A percentile compares a stretch with the other conserved stretches of the same genome.
Conservation (phyloP, 495 filamentous ascomycete species). For the Cercophora sp. region DNA sequence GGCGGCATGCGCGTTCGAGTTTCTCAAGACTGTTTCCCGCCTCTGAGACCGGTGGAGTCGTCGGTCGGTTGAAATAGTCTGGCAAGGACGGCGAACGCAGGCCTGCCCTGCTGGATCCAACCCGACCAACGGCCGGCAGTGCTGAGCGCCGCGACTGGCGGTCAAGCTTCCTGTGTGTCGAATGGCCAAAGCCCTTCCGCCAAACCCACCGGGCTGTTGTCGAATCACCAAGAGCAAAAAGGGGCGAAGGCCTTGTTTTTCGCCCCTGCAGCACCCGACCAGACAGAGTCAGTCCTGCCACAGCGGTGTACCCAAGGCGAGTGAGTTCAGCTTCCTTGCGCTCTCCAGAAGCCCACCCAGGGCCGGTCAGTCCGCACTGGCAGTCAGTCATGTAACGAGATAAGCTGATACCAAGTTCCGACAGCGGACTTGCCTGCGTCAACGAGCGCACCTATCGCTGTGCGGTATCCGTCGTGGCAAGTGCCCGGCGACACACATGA, state of each 20-base stretch:
- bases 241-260: slow-evolving; percentile 5
- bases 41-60: background rate
- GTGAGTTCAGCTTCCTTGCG: background rate
- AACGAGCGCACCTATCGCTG: background rate
- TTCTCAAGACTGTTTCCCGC: background rate
- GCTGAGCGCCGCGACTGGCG: slow-evolving; percentile 6
- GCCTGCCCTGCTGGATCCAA: slow-evolving; percentile 5
- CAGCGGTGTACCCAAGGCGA: slow-evolving; percentile 11
- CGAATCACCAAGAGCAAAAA: slow-evolving; percentile 7
- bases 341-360: slow-evolving; percentile 1
- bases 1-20: background rate
- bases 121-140: slow-evolving; percentile 1
- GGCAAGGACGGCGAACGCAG: slow-evolving; percentile 9
- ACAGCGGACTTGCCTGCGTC: slow-evolving; percentile 4
- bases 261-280: slow-evolving; percentile 8
- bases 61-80: slow-evolving; percentile 12
- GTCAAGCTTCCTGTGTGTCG: slow-evolving; percentile 6
- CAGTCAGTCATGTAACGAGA: background rate
- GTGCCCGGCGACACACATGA: slow-evolving; percentile 7
- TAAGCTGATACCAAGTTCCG: slow-evolving; percentile 16
- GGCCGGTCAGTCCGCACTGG: background rate
- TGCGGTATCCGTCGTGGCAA: slow-evolving; percentile 5
- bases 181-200: slow-evolving; percentile 7
- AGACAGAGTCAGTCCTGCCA: background rate
- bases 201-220: background rate